Conservation (phyloP, 768 basidiomycete genomes). For the Russula brevipes region DNA sequence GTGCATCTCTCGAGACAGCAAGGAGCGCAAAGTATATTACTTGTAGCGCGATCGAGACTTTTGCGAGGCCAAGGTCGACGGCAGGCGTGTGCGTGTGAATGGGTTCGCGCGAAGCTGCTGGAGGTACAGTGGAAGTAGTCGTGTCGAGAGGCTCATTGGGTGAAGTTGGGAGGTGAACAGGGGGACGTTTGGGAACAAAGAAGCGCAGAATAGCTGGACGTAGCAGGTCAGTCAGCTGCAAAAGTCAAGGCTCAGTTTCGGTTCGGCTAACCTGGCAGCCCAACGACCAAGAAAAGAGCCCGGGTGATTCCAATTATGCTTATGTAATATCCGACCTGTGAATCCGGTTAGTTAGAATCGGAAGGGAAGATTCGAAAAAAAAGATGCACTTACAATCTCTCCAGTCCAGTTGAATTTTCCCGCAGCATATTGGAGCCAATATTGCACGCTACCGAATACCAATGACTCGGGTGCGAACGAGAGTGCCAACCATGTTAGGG, state of each 20-base stretch:
- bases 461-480: conserved; percentile 41
- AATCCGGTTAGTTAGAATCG: background rate
- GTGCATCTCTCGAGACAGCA: conserved; percentile 41
- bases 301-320: conserved; percentile 1
- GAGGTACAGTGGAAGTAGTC: background rate
- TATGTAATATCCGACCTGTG: conserved; percentile 18
- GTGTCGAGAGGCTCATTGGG: conserved; percentile 28
- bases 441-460: conserved; percentile 24
- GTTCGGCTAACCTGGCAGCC: conserved; percentile 8
- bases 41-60: conserved; percentile 44
- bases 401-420: conserved; percentile 12
- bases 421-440: conserved; percentile 16
- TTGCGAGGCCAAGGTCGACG: conserved; percentile 70
- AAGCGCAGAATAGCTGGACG: conserved; percentile 50
- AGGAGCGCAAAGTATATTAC: conserved; percentile 41
- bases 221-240: background rate
- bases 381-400: conserved; percentile 8
- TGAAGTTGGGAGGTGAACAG: conserved; percentile 29
- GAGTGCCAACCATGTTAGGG: conserved; percentile 49
- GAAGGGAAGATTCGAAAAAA: background rate
- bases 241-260: too few relatives aligned
- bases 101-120: conserved; percentile 10
- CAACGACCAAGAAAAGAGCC: conserved; percentile 12
- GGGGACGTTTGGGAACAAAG: conserved; percentile 41
- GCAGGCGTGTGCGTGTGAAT: conserved; percentile 30